phyloP scores from a whole-genome alignment of 129 eudicot species.

The Gnaphalium uliginosum region DNA sequence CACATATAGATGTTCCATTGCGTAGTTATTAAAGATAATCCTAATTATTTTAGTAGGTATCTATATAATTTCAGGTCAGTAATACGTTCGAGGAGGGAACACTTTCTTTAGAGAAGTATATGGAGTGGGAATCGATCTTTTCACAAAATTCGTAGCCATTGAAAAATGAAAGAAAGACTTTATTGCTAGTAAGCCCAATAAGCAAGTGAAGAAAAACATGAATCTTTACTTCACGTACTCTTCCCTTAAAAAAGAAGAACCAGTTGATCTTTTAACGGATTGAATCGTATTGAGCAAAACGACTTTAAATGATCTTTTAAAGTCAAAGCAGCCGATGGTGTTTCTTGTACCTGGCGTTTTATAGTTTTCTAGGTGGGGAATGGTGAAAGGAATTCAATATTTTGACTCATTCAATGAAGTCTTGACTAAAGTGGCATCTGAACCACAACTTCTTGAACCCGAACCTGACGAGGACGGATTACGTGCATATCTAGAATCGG shows the following conservation, averaged over 20 bases:
- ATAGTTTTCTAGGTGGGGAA: slow-evolving; percentile 35
- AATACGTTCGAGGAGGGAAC: not conserved
- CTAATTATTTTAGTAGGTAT: not conserved
- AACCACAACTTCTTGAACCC: slow-evolving; percentile 56
- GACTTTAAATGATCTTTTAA: not conserved
- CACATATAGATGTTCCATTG: no score
- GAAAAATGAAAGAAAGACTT: not conserved
- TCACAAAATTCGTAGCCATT: not conserved
- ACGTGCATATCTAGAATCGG: not conserved
- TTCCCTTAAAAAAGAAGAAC: not conserved
- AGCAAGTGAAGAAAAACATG: not conserved
- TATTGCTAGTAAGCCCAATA: not conserved
- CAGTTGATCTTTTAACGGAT: not conserved
- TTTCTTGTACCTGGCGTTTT: slow-evolving; percentile 60
- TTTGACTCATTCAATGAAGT: slow-evolving; percentile 60
- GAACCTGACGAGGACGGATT: not conserved
- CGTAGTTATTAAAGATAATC: no score
- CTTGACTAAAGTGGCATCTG: slow-evolving; percentile 50
- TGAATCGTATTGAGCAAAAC: not conserved
- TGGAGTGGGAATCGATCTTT: not conserved
- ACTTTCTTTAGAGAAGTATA: not conserved
- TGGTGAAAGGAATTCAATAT: slow-evolving; percentile 50
- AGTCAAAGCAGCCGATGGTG: slow-evolving; percentile 32
- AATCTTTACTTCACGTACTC: not conserved
- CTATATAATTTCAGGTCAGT: not conserved